A percentile compares a stretch with the other conserved stretches of the same genome.
These are phyloP conservation scores for Cyberlindnera xylosilytica DNA, from an alignment of 805 yeast species.

Conservation along the genomic window DNA sequence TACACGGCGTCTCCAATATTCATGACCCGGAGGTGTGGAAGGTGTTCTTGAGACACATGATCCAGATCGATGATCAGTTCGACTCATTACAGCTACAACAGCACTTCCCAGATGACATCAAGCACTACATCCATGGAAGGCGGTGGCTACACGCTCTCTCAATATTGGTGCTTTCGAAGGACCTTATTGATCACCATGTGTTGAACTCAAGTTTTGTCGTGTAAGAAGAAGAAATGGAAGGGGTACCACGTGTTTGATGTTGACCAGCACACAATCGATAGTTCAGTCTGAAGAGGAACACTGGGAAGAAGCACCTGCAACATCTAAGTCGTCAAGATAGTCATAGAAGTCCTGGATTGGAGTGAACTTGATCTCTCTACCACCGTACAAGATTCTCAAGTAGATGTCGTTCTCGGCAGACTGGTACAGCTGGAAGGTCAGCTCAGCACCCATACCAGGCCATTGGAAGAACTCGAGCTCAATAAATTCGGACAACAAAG, in stretches of 20 bases:
- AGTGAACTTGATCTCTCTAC: conserved; percentile 25
- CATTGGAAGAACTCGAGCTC: conserved; percentile 34
- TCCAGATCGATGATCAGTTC: no score
- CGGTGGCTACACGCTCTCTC: conserved; percentile 2
- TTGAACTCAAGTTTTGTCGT: no score
- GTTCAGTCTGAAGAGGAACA: conserved; percentile 5
- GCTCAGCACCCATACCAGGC: conserved; percentile 49
- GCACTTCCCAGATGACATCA: conserved; percentile 6
- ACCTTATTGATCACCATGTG: conserved; percentile 1
- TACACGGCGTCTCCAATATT: background rate
- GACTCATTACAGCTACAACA: background rate
- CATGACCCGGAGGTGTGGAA: background rate
- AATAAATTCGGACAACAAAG: conserved; percentile 31
- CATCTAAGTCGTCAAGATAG: conserved; percentile 19
- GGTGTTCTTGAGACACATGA: background rate
- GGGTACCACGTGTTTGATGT: no score
- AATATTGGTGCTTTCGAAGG: background rate
- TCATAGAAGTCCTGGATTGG: conserved; percentile 19
- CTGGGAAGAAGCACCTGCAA: conserved; percentile 9
- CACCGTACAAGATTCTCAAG: conserved; percentile 37
- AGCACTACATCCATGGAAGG: conserved; percentile 1
- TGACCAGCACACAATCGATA: no score
- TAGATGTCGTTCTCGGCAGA: conserved; percentile 23
- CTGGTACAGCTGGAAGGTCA: conserved; percentile 38
- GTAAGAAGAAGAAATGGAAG: no score